Percentiles rank a stretch among this genome's conserved stretches.
Evolutionary conservation across 139 green algal species (phyloP).

Genomic region (Asterochloris sp.): DNA sequence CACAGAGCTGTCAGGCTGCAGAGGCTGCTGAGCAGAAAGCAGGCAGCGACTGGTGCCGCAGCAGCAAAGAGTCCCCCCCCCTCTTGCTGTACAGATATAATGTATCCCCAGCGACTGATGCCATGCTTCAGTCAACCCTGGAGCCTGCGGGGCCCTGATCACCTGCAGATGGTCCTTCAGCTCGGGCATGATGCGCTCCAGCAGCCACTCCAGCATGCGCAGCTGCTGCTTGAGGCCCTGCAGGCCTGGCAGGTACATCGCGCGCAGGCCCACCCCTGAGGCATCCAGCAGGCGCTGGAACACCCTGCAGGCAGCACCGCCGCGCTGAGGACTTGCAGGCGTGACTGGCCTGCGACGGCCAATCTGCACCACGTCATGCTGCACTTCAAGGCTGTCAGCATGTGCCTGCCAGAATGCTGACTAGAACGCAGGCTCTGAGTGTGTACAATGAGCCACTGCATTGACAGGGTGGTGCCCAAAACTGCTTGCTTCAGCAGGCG

Average conservation of each 20-base stretch:
- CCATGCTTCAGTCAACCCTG: too few species aligned
- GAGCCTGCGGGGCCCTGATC: not conserved
- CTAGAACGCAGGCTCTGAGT: too few species aligned
- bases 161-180: conserved; percentile 48
- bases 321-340: too few species aligned
- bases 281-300: conserved; percentile 43
- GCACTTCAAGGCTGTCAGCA: not conserved
- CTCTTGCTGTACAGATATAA: too few species aligned
- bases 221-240: conserved; percentile 65
- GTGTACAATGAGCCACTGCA: not conserved
- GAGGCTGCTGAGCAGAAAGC: not conserved
- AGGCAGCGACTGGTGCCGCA: not conserved
- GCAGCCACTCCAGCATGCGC: conserved; percentile 43
- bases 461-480: not conserved
- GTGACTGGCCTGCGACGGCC: too few species aligned
- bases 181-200: conserved; percentile 42
- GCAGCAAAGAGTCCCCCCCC: not conserved
- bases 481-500: conserved; percentile 2
- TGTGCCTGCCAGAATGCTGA: too few species aligned
- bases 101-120: too few species aligned
- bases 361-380: not conserved
- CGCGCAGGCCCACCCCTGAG: conserved; percentile 62
- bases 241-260: conserved; percentile 77
- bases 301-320: conserved; percentile 2
- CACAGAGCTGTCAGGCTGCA: not conserved